A percentile compares a stretch with the other conserved stretches of the same genome.
Evolutionary conservation across 148 eudicot genomes (phyloP).

Genomic region (Rhododendron williamsianum): DNA sequence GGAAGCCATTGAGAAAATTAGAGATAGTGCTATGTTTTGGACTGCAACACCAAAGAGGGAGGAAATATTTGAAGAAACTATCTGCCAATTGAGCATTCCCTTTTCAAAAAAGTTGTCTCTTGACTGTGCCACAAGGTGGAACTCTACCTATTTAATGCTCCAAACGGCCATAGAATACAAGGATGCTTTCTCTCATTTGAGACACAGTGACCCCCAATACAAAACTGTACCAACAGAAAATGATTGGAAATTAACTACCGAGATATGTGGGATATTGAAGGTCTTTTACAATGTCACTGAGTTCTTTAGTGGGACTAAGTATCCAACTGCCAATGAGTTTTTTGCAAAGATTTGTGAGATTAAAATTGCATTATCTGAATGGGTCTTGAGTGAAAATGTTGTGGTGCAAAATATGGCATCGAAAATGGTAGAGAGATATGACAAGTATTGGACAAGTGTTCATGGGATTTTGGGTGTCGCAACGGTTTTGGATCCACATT

Average conservation of each 20-base stretch:
- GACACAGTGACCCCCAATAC: background rate
- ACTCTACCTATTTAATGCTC: background rate
- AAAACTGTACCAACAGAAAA: background rate
- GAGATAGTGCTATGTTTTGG: constrained; percentile 25
- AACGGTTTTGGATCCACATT: background rate
- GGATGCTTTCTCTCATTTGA: background rate
- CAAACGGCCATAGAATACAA: background rate
- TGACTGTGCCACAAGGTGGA: constrained; percentile 1
- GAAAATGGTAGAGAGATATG: background rate
- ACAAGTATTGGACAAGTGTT: background rate
- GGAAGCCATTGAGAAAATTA: constrained; percentile 17
- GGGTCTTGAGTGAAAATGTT: background rate
- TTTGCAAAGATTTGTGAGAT: background rate
- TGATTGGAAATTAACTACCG: background rate
- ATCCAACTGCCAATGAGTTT: background rate
- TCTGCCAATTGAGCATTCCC: background rate
- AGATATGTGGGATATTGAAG: background rate
- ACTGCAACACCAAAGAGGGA: constrained; percentile 11
- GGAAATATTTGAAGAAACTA: background rate
- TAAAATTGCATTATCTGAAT: background rate
- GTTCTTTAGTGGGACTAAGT: background rate
- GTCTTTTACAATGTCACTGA: background rate
- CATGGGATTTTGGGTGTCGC: background rate
- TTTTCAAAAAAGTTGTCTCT: background rate
- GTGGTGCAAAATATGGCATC: background rate